Base-by-base conservation (phyloP, 2,329 filamentous ascomycete genomes). In the Colletotrichum spaethianum region DNA sequence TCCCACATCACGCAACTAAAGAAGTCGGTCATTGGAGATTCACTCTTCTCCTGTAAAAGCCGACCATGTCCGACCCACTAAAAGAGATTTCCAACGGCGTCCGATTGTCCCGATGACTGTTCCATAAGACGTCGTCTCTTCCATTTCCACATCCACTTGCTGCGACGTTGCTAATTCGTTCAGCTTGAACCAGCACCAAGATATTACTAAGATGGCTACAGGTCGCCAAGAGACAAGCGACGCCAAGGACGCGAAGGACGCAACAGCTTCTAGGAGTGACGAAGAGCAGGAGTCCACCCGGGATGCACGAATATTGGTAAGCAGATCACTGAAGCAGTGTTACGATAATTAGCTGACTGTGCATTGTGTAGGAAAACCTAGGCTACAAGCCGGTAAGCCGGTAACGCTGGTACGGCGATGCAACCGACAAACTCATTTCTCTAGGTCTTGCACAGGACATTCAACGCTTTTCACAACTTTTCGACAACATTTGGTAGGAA, bases 381-480 rank as follows among this genome's bases (percentile, higher is more conserved):
- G 68, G 68, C 36, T 70, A 70, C 48, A 70, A 70, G 50, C 68
- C 68, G 31, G 68, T 67, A 33, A 62, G 63, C 23, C 16, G 46
- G 38, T 9, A 14, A 63, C 31, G 6, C 16, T 18, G 16, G 18
- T 7, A 23, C 20, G 33, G n/a, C 16, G 16, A 26, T 36, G n/a
- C 18, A 9, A 12, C 20, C 60, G 31, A 23, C 2, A n/a, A 4
- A 20, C 59, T 67, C 31, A 70, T 46, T 36, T 48, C 60, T 55
- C 33, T 70, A 89, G 88, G 86, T 89, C 62, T 81, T 90, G 48
- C 87, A 89, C 78, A 83, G 88, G 72, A 88, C 86, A 46, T 90
- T 89, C 76, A 86, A 86, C 40, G 80, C 88, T 20, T 84, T 90
- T 65, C 88, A 90, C 76, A 90, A 88, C 78, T 90, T 90, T 75